phyloP scores from a whole-genome alignment of 352 stramenopile genomes.

The Albugo candida region DNA sequence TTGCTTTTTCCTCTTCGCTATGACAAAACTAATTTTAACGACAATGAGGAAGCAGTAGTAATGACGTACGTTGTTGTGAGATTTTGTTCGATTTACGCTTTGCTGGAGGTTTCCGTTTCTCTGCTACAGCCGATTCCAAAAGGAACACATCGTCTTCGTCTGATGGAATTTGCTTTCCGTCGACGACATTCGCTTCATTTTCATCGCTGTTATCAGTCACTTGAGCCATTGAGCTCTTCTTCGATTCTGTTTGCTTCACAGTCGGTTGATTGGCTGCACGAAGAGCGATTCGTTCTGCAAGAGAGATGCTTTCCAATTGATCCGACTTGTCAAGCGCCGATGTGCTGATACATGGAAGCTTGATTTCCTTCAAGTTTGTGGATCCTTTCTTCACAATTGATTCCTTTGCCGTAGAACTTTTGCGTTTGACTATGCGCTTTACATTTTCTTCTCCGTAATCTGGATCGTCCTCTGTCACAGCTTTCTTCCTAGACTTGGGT shows the following conservation, averaged over 20 bases:
- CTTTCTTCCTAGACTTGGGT: conserved; percentile 22
- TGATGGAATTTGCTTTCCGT: conserved; percentile 26
- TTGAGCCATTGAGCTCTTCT: conserved; percentile 22
- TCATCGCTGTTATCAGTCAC: conserved; percentile 3
- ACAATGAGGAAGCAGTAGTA: background rate
- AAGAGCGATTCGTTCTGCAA: background rate
- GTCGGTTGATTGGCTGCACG: conserved; percentile 11
- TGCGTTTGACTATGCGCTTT: conserved; percentile 12
- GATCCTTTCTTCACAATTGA: background rate
- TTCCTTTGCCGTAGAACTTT: conserved; percentile 22
- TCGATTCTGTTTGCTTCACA: conserved; percentile 14
- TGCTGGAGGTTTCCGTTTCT: conserved; percentile 16
- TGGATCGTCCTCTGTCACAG: conserved; percentile 32
- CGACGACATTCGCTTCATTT: conserved; percentile 8
- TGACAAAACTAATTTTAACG: conserved; percentile 8
- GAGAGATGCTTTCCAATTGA: background rate
- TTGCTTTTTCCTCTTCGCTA: conserved; percentile 13
- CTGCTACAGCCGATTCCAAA: conserved; percentile 15
- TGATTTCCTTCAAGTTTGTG: no score
- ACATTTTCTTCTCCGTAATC: conserved; percentile 25
- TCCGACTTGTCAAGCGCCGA: background rate
- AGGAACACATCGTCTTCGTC: conserved; percentile 56
- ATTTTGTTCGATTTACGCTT: conserved; percentile 10
- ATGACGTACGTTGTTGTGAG: background rate
- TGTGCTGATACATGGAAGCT: no score